A percentile compares a stretch with the other conserved stretches of the same genome.
phyloP scores from a whole-genome alignment of 805 yeast species.

The Ogataea ramenticola region DNA sequence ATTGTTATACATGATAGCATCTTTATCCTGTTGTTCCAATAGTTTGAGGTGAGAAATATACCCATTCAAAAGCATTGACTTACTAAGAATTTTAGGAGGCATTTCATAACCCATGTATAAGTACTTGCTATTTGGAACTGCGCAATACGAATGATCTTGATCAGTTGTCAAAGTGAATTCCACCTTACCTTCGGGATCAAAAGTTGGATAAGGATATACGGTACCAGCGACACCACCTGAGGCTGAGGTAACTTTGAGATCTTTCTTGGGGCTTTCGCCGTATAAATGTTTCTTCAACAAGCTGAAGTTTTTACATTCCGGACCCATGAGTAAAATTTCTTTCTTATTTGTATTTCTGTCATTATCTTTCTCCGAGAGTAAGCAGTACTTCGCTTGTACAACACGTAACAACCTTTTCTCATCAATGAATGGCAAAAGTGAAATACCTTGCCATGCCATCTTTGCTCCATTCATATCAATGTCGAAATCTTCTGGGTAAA shows the following conservation, averaged over 20 bases:
- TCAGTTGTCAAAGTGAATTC: slow-evolving; percentile 35
- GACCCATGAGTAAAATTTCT: slow-evolving; percentile 65
- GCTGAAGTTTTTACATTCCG: slow-evolving; percentile 44
- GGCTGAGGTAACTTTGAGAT: slow-evolving; percentile 37
- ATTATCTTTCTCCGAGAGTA: slow-evolving; percentile 59
- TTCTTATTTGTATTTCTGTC: slow-evolving; percentile 63
- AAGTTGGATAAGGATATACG: slow-evolving; percentile 30
- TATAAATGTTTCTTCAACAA: slow-evolving; percentile 33
- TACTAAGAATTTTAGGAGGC: slow-evolving; percentile 56
- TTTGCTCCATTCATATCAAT: slow-evolving; percentile 95
- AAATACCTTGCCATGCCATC: slow-evolving; percentile 93
- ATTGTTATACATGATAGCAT: slow-evolving; percentile 39
- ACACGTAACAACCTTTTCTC: slow-evolving; percentile 63
- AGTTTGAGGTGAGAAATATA: slow-evolving; percentile 56
- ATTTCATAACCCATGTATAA: slow-evolving; percentile 45
- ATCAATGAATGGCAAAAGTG: slow-evolving; percentile 84
- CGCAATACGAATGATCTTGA: slow-evolving; percentile 18
- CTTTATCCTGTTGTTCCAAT: slow-evolving; percentile 63
- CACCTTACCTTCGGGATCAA: slow-evolving; percentile 27
- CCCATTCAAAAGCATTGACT: slow-evolving; percentile 81
- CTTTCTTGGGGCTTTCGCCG: slow-evolving; percentile 24
- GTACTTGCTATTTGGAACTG: slow-evolving; percentile 29
- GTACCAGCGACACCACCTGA: slow-evolving; percentile 55
- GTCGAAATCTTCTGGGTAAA: slow-evolving; percentile 81
- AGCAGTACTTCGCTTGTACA: slow-evolving; percentile 57